A percentile compares a stretch with the other conserved stretches of the same genome.
Evolutionary conservation across 2,329 filamentous ascomycete species (phyloP).

Genomic region (Aspergillus flavus): DNA sequence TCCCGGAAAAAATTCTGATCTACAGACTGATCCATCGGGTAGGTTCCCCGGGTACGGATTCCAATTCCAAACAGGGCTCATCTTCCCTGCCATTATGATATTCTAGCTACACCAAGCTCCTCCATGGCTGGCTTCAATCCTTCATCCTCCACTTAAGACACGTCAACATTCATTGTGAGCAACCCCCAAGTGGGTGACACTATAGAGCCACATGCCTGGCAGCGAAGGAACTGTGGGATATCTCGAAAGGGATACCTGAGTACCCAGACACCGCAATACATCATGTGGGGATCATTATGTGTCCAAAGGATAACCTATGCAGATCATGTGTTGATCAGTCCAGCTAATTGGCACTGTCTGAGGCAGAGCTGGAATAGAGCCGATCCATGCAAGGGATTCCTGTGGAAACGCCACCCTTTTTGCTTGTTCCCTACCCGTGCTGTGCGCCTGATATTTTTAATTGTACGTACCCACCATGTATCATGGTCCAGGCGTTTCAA

Average conservation of each 20-base stretch:
- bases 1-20: not conserved
- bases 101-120: not conserved
- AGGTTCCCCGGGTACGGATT: not conserved
- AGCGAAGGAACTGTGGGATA: not conserved
- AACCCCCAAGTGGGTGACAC: not conserved
- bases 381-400: constrained; percentile 10
- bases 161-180: not conserved
- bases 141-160: constrained; percentile 1
- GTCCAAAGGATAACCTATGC: constrained; percentile 5
- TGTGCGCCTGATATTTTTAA: constrained; percentile 5
- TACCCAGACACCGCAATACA: not conserved
- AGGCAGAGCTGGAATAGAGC: constrained; percentile 1
- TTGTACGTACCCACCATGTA: constrained; percentile 13
- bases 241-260: not conserved
- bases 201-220: not conserved
- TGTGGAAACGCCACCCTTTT: constrained; percentile 3
- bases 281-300: constrained; percentile 13
- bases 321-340: constrained; percentile 8
- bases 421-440: constrained; percentile 10
- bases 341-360: constrained; percentile 7
- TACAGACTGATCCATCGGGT: not conserved
- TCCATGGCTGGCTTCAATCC: not conserved
- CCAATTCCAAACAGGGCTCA: constrained; percentile 4
- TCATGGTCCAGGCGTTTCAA: constrained; percentile 5
- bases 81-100: not conserved